These are phyloP conservation scores for Aspergillus tamarii DNA, from an alignment of 2,329 filamentous ascomycete species.

Conservation along the genomic window DNA sequence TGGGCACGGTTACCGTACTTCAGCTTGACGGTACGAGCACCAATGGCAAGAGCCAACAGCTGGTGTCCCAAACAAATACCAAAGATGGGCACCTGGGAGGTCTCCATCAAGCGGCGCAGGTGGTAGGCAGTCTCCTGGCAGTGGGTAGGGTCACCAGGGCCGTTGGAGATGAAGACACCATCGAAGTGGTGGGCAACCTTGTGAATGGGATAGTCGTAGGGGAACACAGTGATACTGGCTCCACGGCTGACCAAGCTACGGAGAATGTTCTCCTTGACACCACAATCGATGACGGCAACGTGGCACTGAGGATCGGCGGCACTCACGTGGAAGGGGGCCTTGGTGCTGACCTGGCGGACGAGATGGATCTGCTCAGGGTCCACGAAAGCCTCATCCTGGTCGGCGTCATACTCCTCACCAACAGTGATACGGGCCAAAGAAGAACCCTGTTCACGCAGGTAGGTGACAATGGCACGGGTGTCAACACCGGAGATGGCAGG, in stretches of 20 bases:
- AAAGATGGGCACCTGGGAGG: conserved; percentile 89
- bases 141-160: conserved; percentile 95
- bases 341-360: conserved; percentile 94
- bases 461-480: conserved; percentile 93
- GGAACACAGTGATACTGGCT: conserved; percentile 90
- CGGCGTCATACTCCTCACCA: conserved; percentile 96
- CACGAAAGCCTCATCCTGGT: conserved; percentile 94
- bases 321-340: conserved; percentile 94
- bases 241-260: conserved; percentile 90
- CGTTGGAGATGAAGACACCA: conserved; percentile 98
- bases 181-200: conserved; percentile 98
- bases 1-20: conserved; percentile 99
- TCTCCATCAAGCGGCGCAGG: conserved; percentile 86
- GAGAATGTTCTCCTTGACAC: conserved; percentile 99
- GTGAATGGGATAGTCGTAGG: conserved; percentile 96
- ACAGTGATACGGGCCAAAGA: conserved; percentile 92
- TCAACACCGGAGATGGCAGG: conserved; percentile 96
- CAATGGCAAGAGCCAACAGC: conserved; percentile 85
- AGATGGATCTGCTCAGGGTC: conserved; percentile 97
- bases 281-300: conserved; percentile 93
- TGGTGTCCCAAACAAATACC: conserved; percentile 98
- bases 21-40: conserved; percentile 90
- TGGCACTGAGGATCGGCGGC: conserved; percentile 82
- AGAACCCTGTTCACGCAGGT: conserved; percentile 93
- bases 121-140: conserved; percentile 94